These are phyloP conservation scores for Aspergillus homomorphus DNA, from an alignment of 495 filamentous ascomycete species.

Conservation along the genomic window DNA sequence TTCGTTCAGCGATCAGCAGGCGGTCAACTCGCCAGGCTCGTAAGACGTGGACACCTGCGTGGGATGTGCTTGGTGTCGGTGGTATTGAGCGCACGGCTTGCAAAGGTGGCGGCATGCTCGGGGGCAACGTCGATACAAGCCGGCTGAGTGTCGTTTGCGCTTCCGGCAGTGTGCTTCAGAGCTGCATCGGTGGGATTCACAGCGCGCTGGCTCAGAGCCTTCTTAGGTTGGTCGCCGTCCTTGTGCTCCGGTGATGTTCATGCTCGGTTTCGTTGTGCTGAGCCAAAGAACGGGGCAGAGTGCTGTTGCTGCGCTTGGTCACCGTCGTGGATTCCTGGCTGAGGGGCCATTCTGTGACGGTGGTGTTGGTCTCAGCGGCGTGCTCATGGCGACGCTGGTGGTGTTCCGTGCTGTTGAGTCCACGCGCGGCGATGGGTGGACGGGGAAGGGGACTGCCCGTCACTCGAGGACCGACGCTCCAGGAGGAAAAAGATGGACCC, in stretches of 20 bases:
- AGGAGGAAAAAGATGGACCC: background rate
- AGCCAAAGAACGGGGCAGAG: background rate
- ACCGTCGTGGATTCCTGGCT: background rate
- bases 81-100: background rate
- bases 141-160: background rate
- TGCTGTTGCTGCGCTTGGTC: slow-evolving; percentile 2
- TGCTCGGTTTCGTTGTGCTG: background rate
- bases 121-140: background rate
- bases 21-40: background rate
- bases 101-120: background rate
- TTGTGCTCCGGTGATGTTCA: background rate
- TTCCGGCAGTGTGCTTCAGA: background rate
- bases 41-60: background rate
- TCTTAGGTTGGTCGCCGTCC: no score
- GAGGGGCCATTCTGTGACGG: slow-evolving; percentile 3
- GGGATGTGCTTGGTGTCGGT: background rate
- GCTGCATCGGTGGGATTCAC: background rate
- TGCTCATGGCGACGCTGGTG: background rate
- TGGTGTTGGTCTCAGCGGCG: background rate
- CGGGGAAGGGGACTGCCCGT: background rate
- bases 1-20: slow-evolving; percentile 1
- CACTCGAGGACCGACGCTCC: background rate
- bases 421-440: background rate
- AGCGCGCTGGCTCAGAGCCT: background rate
- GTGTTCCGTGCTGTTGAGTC: slow-evolving; percentile 2